A percentile compares a stretch with the other conserved stretches of the same genome.
These are phyloP conservation scores for Leptographium procerum DNA, from an alignment of 2,329 filamentous ascomycete species.

Conservation along the genomic window DNA sequence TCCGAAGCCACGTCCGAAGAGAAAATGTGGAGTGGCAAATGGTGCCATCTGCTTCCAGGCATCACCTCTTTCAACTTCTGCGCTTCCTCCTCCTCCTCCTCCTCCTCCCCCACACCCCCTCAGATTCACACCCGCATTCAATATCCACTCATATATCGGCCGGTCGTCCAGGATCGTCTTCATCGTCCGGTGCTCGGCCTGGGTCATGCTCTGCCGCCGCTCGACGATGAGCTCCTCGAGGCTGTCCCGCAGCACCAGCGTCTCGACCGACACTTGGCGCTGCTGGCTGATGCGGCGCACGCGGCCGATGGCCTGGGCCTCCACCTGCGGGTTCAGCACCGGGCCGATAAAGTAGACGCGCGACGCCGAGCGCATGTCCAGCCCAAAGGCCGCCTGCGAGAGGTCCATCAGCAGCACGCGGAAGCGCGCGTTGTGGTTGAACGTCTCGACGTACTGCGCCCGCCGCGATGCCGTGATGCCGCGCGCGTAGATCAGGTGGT, in stretches of 20 bases:
- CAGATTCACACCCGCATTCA: slow-evolving; percentile 34
- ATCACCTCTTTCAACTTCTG: background rate
- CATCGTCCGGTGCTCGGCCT: slow-evolving; percentile 44
- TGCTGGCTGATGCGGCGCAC: slow-evolving; percentile 79
- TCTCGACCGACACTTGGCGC: slow-evolving; percentile 72
- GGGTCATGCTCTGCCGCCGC: slow-evolving; percentile 63
- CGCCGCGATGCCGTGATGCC: slow-evolving; percentile 48
- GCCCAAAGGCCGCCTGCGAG: slow-evolving; percentile 74
- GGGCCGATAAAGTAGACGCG: slow-evolving; percentile 84
- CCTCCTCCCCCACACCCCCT: background rate
- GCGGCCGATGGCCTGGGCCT: slow-evolving; percentile 85
- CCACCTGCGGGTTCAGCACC: slow-evolving; percentile 71
- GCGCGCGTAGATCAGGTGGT: slow-evolving; percentile 57
- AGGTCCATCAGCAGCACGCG: slow-evolving; percentile 82
- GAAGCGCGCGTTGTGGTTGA: slow-evolving; percentile 56
- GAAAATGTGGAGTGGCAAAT: slow-evolving; percentile 31
- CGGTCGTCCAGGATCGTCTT: slow-evolving; percentile 47
- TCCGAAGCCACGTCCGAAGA: slow-evolving; percentile 42
- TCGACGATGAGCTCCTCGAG: slow-evolving; percentile 78
- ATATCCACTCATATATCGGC: slow-evolving; percentile 47
- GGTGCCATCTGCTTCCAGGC: slow-evolving; percentile 33
- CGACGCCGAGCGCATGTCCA: slow-evolving; percentile 75
- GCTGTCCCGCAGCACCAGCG: slow-evolving; percentile 65
- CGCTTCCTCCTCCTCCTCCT: background rate
- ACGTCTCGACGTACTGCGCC: slow-evolving; percentile 66